These are phyloP conservation scores for Colletotrichum liriopes DNA, from an alignment of 2,329 filamentous ascomycete genomes.

Conservation along the genomic window DNA sequence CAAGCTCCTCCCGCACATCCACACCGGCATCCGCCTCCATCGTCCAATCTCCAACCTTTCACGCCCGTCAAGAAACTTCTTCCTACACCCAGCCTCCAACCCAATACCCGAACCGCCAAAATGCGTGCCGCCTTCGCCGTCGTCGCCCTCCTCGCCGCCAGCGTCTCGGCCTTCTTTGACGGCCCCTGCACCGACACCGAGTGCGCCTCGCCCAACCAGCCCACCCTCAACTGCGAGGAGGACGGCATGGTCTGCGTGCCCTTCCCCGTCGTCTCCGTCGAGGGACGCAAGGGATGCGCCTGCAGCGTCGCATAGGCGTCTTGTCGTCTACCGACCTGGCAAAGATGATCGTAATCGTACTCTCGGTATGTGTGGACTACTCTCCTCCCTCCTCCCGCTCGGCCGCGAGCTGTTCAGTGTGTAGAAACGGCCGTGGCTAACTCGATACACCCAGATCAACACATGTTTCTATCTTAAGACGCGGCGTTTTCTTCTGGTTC, in stretches of 20 bases:
- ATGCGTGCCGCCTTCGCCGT: slow-evolving; percentile 31
- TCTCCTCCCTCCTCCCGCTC: background rate
- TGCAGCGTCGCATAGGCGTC: slow-evolving; percentile 21
- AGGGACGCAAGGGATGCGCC: slow-evolving; percentile 32
- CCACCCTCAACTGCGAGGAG: slow-evolving; percentile 33
- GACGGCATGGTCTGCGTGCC: slow-evolving; percentile 38
- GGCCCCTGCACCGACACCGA: slow-evolving; percentile 27
- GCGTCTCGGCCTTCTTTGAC: slow-evolving; percentile 34
- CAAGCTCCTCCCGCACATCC: slow-evolving; percentile 16
- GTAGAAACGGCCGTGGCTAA: background rate
- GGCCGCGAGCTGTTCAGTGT: background rate
- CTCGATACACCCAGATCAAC: background rate
- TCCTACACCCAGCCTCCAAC: background rate
- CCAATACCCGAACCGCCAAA: background rate
- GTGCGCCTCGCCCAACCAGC: slow-evolving; percentile 19
- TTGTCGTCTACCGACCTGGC: too few species aligned
- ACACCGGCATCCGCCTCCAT: background rate
- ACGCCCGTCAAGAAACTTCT: background rate
- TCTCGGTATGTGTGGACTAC: background rate
- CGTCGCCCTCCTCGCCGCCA: slow-evolving; percentile 32
- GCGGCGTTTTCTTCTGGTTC: background rate
- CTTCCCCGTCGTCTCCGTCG: slow-evolving; percentile 33
- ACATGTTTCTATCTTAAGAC: background rate
- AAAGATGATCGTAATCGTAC: background rate
- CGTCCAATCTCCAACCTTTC: slow-evolving; percentile 6